Conservation (phyloP, 306 rosid genomes). For the Hippophae rhamnoides region DNA sequence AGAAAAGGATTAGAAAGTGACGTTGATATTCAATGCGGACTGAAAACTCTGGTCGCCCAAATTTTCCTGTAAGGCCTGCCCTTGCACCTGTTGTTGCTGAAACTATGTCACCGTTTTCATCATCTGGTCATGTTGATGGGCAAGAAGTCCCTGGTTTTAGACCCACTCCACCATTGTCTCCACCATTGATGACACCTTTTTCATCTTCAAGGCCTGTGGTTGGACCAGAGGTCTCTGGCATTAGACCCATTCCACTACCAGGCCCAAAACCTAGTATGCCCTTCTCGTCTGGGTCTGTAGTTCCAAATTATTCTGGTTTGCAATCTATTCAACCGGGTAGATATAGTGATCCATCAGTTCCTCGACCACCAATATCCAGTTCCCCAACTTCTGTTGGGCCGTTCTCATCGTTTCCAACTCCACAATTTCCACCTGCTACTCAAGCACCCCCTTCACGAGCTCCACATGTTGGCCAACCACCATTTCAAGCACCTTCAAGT, state of each 20-base stretch:
- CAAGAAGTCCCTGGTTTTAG: constrained; percentile 42
- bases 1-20: constrained; percentile 15
- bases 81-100: constrained; percentile 46
- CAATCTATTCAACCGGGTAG: constrained; percentile 51
- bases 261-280: constrained; percentile 36
- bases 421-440: constrained; percentile 38
- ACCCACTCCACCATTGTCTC: constrained; percentile 43
- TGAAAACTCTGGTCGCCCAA: constrained; percentile 69
- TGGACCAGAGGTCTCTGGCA: constrained; percentile 45
- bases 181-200: constrained; percentile 35
- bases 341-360: constrained; percentile 72
- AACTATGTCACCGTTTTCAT: constrained; percentile 55
- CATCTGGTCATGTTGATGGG: constrained; percentile 64
- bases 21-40: constrained; percentile 56
- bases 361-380: constrained; percentile 46
- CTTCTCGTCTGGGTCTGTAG: constrained; percentile 36
- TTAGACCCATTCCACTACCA: constrained; percentile 49
- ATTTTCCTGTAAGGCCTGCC: constrained; percentile 56
- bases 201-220: constrained; percentile 36
- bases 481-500: constrained; percentile 32
- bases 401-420: constrained; percentile 48
- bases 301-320: constrained; percentile 45
- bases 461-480: constrained; percentile 46
- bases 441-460: constrained; percentile 33
- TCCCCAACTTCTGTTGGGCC: constrained; percentile 37